Evolutionary conservation across 1,284 basidiomycete species (phyloP), one percentile per base, ranked within the genome.

Genomic region (Rhodotorula sp.): DNA sequence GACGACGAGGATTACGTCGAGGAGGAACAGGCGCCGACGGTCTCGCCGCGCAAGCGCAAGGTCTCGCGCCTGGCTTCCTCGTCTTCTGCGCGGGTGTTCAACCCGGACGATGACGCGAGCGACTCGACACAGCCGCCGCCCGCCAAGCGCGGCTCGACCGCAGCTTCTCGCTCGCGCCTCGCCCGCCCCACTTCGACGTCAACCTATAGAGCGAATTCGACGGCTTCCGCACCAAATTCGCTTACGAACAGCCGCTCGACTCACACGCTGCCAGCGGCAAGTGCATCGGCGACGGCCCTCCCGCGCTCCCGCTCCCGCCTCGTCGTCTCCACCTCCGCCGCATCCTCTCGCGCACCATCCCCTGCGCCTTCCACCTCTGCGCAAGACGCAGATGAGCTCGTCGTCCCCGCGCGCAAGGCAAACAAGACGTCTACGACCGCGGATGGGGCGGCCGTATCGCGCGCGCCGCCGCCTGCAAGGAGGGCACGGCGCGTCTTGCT

Each of bases 401-500:
- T 61, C 44, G 42, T 14, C 12, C 41, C 45, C 1, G 23, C 42
- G 8, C 53, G 53, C 42, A 17, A 27, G 44, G 25, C 19, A 13
- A 7, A 19, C 19, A 9, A 27, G 46, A 17, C 48, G 16, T 7
- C 59, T 4, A 16, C 17, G 25, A 14, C n/a, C 1, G 21, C 46
- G 3, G 34, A 19, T 10, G 7, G 1, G 5, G 41, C 49, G 13
- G 8, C 46, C 7, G 19, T 46, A 16, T 19, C 27, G 10, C 25
- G 27, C 7, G 10, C 49, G 55, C 27, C 55, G 55, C 46, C 55
- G 23, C 17, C 14, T 34, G 34, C 34, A 27, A 49, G 55, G 16
- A 49, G 55, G 34, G 63, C 63, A n/a, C 21, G 63, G 46, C 45
- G 63, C 17, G 55, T 64, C 0, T 14, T 57, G 41, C 63, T 67